Conservation (phyloP, 352 stramenopile genomes). For the Phytophthora hibernalis region DNA sequence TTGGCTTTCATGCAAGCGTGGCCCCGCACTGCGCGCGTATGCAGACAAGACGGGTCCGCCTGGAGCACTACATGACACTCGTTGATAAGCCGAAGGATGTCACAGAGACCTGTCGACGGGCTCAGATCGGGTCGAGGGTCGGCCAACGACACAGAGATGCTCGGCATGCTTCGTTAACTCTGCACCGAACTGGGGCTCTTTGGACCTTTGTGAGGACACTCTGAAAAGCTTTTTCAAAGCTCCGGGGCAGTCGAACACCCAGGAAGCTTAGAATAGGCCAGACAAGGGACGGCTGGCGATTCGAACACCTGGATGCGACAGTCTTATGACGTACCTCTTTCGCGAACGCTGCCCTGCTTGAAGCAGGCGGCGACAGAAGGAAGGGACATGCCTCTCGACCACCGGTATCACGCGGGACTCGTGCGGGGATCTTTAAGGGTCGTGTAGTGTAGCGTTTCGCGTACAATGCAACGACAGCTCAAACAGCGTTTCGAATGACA, state of each 20-base stretch:
- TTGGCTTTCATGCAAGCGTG: constrained; percentile 81
- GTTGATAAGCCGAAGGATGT: constrained; percentile 64
- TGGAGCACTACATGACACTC: constrained; percentile 61
- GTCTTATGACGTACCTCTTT: constrained; percentile 35
- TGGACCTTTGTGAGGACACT: neutral
- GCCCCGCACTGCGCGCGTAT: constrained; percentile 64
- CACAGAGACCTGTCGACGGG: constrained; percentile 36
- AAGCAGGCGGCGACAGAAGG: constrained; percentile 5
- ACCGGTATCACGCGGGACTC: constrained; percentile 1
- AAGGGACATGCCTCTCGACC: constrained; percentile 15
- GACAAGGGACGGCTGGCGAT: neutral
- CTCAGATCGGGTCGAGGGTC: constrained; percentile 4
- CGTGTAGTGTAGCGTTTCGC: constrained; percentile 5
- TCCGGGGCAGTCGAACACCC: constrained; percentile 12
- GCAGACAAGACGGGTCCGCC: constrained; percentile 56
- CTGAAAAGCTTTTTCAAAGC: constrained; percentile 22
- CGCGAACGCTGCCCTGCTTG: neutral
- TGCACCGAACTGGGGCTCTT: neutral
- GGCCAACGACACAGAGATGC: constrained; percentile 1
- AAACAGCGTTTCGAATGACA: constrained; percentile 7
- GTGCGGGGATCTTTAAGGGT: constrained; percentile 7
- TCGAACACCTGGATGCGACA: constrained; percentile 12
- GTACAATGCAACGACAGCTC: constrained; percentile 23
- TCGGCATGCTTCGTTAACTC: constrained; percentile 6
- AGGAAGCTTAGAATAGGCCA: constrained; percentile 16